Base-by-base conservation (phyloP, 495 filamentous ascomycete genomes). In the Darksidea phi region DNA sequence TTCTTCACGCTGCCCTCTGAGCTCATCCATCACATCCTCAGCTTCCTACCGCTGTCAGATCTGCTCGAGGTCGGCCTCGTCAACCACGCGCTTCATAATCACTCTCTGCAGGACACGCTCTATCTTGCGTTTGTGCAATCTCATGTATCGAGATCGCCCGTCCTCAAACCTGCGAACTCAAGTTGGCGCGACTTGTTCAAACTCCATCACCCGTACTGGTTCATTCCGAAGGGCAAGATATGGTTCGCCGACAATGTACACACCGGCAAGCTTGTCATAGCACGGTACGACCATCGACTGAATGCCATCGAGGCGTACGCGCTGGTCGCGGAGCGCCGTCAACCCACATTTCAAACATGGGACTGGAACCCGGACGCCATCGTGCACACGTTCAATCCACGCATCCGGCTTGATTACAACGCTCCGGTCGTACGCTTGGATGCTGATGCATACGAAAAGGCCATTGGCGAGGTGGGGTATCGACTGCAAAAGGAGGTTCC, bases 231-330 rank as follows among this genome's bases (percentile, higher is more conserved):
- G 56, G 75, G 89, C 61, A 90, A 88, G 73, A 73, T 97, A 41
- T 97, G 93, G 93, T 91, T 95, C 67, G 81, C 83, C 32, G 91
- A 96, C 73, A 79, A 71, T 24, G 78, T 82, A n/a, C 74, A 84
- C 25, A 79, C 75, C 0, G 91, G 91, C 0, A 86, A 84, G 51
- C 68, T 96, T 34, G 78, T 95, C 20, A 70, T 95, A 18, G 77
- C 82, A 25, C 84, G 86, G 0, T 97, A 91, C 67, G 84, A 95
- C 70, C 76, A 84, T 18, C 77, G 81, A 17, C 75, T 81, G 13
- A 88, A 86, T 11, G 84, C 85, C 58, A 95, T 97, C 56, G 89
- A 92, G 69, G 89, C 82, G 26, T 90, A 91, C 72, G 82, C 84
- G n/a, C 73, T 96, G 0, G 74, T 91, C 7, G 89, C 88, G 15